phyloP scores from a whole-genome alignment of 495 filamentous ascomycete genomes.

The Tuber indicum region DNA sequence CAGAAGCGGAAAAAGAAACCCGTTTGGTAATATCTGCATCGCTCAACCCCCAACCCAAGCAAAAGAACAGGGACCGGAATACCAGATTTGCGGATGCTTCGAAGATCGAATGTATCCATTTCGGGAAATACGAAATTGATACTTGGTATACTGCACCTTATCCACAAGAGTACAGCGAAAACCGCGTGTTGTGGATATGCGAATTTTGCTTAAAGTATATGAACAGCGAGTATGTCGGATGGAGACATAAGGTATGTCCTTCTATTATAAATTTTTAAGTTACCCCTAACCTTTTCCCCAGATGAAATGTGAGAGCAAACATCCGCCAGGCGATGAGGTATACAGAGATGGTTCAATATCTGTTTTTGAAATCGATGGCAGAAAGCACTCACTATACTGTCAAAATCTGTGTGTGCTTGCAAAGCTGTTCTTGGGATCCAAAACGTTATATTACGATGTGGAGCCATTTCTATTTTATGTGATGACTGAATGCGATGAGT shows the following conservation, averaged over 20 bases:
- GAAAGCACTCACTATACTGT: slow-evolving; percentile 95
- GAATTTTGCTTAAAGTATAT: slow-evolving; percentile 99
- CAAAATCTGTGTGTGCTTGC: slow-evolving; percentile 94
- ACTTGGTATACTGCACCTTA: slow-evolving; percentile 99
- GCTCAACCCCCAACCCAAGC: slow-evolving; percentile 19
- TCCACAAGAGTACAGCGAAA: slow-evolving; percentile 94
- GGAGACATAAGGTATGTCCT: slow-evolving; percentile 75
- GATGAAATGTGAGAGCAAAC: slow-evolving; percentile 84
- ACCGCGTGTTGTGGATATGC: slow-evolving; percentile 91
- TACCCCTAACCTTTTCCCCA: slow-evolving; percentile 20
- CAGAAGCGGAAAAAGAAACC: slow-evolving; percentile 81
- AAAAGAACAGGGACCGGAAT: slow-evolving; percentile 48
- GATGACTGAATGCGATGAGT: slow-evolving; percentile 89
- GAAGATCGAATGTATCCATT: slow-evolving; percentile 97
- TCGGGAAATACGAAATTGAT: slow-evolving; percentile 94
- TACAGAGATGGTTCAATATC: slow-evolving; percentile 91
- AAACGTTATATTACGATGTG: slow-evolving; percentile 97
- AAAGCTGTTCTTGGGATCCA: slow-evolving; percentile 93
- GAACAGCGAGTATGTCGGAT: slow-evolving; percentile 96
- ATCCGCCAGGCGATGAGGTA: slow-evolving; percentile 95
- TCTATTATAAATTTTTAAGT: not conserved
- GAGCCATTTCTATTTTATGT: slow-evolving; percentile 98
- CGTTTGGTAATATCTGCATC: slow-evolving; percentile 31
- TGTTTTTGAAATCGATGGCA: slow-evolving; percentile 93
- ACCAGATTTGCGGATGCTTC: slow-evolving; percentile 70